Base-by-base conservation (phyloP, 2,329 filamentous ascomycete genomes). In the Plectosphaerella plurivora region DNA sequence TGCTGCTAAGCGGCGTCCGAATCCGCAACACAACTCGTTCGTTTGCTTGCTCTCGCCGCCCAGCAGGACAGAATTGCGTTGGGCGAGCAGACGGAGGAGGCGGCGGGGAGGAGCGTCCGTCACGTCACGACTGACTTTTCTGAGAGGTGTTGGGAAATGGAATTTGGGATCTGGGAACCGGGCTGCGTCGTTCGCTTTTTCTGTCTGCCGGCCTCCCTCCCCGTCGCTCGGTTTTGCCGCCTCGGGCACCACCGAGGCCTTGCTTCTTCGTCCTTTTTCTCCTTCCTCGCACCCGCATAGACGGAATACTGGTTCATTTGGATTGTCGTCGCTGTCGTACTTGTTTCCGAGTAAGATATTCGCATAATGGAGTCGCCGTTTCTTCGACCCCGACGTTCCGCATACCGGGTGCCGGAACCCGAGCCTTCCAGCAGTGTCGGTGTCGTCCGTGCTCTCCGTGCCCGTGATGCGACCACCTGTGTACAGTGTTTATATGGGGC, bases 1-100 rank as follows among this genome's bases (percentile, higher is more conserved):
- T 97, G 92, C 84, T 97, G 92, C 80, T 97, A 95, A 78, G 79
- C 28, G 47, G 45, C 22, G 52, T 12, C 28, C 25, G 25, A 28
- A 10, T 12, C 28, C 42, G 53, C 39, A 11, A 14, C 35, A 18
- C 39, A 28, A 18, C 55, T 48, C 47, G 46, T 28, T 42, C 39
- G 20, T 33, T 42, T 46, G 44, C 45, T 22, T 48, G 28, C 20
- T 39, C 28, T 28, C 45, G 20, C 24, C 22, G 20, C 20, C 5
- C 37, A 14, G 46, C n/a, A 20, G 46, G 35, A 22, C 22, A 22
- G 22, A 22, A 22, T 22, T 22, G 22, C 25, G 16, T 4, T 15
- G 35, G 35, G 28, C n/a, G 33, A 33, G 22, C n/a, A 47, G 45
- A 35, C 45, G 45, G 25, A 47, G 45, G 35, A n/a, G 20, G 35